Conservation (phyloP, 768 basidiomycete species). For the Russula ochroleuca region DNA sequence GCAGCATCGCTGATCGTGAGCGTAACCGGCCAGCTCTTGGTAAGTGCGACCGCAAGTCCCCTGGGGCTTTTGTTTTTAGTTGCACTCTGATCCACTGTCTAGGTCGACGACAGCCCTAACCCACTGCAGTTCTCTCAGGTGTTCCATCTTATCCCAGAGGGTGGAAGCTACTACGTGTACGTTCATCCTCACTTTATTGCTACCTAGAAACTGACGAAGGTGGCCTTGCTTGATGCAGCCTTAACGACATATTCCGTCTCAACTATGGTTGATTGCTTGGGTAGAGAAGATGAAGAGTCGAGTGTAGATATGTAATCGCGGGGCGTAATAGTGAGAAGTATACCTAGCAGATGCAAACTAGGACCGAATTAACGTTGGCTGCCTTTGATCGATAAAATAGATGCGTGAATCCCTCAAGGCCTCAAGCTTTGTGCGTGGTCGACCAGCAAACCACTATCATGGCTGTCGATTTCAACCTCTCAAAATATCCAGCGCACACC, state of each 20-base stretch:
- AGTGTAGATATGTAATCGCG: conserved; percentile 15
- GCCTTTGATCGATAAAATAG: not conserved
- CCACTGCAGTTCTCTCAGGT: conserved; percentile 89
- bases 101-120: conserved; percentile 79
- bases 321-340: conserved; percentile 15
- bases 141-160: conserved; percentile 86
- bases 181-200: conserved; percentile 32
- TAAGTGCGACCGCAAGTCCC: conserved; percentile 35
- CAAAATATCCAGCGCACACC: conserved; percentile 5
- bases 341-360: conserved; percentile 9
- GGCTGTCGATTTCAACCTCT: not conserved
- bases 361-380: not conserved
- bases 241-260: conserved; percentile 91
- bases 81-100: not conserved
- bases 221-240: conserved; percentile 38
- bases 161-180: conserved; percentile 77
- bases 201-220: not conserved
- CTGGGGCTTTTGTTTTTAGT: not conserved
- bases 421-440: too few species aligned
- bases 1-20: conserved; percentile 66
- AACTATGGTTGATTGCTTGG: conserved; percentile 50
- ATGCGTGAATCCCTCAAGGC: not conserved
- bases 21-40: conserved; percentile 83
- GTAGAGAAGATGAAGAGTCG: not conserved
- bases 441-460: too few species aligned